Evolutionary conservation across 495 filamentous ascomycete genomes (phyloP), one percentile per base, ranked within the genome.

Genomic region (Penicillium nucicola): DNA sequence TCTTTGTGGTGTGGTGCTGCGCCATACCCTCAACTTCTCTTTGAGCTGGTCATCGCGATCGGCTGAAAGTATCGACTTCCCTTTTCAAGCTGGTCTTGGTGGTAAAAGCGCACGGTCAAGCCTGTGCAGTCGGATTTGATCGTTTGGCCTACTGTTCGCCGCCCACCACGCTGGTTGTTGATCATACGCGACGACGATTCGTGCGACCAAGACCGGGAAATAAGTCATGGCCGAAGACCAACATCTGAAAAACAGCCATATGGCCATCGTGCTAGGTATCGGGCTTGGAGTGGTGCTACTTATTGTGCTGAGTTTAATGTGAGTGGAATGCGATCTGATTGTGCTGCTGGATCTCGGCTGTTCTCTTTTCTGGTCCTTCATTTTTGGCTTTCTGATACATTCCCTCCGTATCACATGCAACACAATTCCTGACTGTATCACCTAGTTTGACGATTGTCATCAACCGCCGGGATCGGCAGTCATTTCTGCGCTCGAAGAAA

Each of bases 231-330:
- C 37, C 11, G 59, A 65, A 38, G 39, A 58, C 31, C 5, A 54
- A 32, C 46, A 34, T 33, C 34, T 63, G 25, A 62, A 65, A 46
- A 58, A 61, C 19, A 62, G 33, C 49, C 66, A 70, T 57, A 65
- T 72, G 59, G 66, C 64, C 36, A 69, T 72, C 48, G 69, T 69
- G 42, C 40, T 71, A 20, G 69, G 69, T n/a, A 61, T 71, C 42
- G 69, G 67, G n/a, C 62, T 72, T 7, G 69, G 66, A 8, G 61
- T 72, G 4, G 64, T 69, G 32, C 43, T 62, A 35, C 45, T 72
- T 2, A 69, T 72, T 30, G 58, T 71, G 14, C 48, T 68, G 47
- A 69, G 69, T 60, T 55, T 72, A 42, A 49, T 71, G 69, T 72
- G 49, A 62, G 69, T 59, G 18, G 20, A 15, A 40, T 50, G 30